Evolutionary conservation across 1,284 basidiomycete genomes (phyloP), one percentile per base, ranked within the genome.

Genomic region (Naganishia cerealis): DNA sequence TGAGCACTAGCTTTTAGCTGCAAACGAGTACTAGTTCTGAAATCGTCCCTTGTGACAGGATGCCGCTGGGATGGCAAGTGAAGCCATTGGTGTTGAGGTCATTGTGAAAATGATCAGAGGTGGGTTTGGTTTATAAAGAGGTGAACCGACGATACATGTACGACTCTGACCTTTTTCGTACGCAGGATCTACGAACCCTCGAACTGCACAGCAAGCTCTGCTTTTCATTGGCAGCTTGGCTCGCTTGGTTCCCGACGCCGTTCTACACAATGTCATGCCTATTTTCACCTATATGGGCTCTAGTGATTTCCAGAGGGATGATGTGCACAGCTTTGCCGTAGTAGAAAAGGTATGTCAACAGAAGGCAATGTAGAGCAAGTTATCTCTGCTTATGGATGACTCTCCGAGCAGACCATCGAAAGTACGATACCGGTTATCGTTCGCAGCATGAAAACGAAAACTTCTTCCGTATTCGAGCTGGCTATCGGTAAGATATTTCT

Each of bases 251-350:
- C 94, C 94, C 0, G 92, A 95, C 69, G 89, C 91, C 9, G 92
- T 96, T 16, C 84, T 98, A 38, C 92, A 92, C 78, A 94, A 96
- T 75, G 86, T 97, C 70, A 98, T 99, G 93, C 94, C 96, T 7
- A 90, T 99, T 67, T 98, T 99, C 82, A 98, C 95, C 0, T 99
- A 98, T 82, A 97, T 99, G 89, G 95, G 96, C 36, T 91, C 92
- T 9, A 93, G 93, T 69, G 89, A 98, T 26, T 90, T 99, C 82
- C 94, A 97, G 78, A 86, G 94, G 55, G 96, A 99, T 76, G 96
- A 99, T 77, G 87, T 90, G 0, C 95, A 94, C 81, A 95, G 91
- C 76, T 94, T 97, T 82, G 87, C 88, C 38, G 94, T 99, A 5
- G 91, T 99, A 13, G 93, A 97, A 77, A 91, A 90, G 85, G 91